A percentile compares a stretch with the other conserved stretches of the same genome.
Evolutionary conservation across 2,329 filamentous ascomycete genomes (phyloP).

Genomic region (Ascochyta fabae): DNA sequence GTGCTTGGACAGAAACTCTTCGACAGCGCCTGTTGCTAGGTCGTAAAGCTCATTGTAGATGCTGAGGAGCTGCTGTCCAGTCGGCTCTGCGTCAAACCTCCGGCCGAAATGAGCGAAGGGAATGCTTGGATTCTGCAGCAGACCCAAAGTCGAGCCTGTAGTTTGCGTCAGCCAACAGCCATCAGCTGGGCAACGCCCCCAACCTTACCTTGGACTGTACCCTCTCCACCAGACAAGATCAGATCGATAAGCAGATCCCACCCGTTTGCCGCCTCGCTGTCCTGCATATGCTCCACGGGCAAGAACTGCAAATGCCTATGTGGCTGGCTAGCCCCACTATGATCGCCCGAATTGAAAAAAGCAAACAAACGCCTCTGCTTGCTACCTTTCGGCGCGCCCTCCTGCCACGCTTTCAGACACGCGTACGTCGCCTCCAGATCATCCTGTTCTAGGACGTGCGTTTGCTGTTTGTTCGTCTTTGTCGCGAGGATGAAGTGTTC

Average conservation of each 20-base stretch:
- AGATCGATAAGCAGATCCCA: conserved; percentile 60
- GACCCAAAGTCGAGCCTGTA: conserved; percentile 6
- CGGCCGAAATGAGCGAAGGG: conserved; percentile 60
- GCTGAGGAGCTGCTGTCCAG: conserved; percentile 41
- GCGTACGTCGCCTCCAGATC: conserved; percentile 68
- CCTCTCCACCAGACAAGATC: conserved; percentile 32
- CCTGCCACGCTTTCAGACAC: conserved; percentile 65
- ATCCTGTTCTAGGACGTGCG: conserved; percentile 63
- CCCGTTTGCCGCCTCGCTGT: conserved; percentile 37
- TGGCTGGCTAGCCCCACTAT: conserved; percentile 74
- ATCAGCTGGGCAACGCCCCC: background rate
- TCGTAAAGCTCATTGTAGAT: conserved; percentile 46
- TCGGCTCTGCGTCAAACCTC: conserved; percentile 50
- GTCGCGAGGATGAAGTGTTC: conserved; percentile 77
- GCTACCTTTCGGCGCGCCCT: conserved; percentile 19
- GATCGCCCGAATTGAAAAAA: conserved; percentile 73
- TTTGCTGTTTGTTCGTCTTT: conserved; percentile 68
- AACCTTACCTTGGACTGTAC: conserved; percentile 7
- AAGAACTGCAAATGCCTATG: conserved; percentile 77
- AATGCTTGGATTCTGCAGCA: conserved; percentile 40
- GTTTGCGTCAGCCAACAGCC: conserved; percentile 12
- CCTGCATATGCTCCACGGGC: conserved; percentile 68
- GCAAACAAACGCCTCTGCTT: conserved; percentile 60
- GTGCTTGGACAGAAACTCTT: conserved; percentile 52
- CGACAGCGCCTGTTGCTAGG: conserved; percentile 42